These are phyloP conservation scores for Talaromyces verruculosus DNA, from an alignment of 2,329 filamentous ascomycete species.

Conservation along the genomic window DNA sequence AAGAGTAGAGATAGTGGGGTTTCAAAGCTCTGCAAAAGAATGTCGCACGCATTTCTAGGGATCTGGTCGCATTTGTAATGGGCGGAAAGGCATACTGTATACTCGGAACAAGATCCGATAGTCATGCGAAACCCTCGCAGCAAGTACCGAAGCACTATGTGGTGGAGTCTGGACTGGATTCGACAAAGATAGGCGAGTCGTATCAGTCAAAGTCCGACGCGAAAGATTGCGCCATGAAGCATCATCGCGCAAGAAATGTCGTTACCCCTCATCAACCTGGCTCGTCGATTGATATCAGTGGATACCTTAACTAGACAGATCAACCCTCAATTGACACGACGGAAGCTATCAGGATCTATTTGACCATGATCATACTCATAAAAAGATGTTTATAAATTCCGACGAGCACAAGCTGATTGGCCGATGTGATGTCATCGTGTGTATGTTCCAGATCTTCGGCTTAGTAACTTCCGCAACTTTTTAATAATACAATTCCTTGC, in stretches of 20 bases:
- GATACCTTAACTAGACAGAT: not conserved
- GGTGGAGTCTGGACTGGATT: not conserved
- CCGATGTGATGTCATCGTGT: slow-evolving; percentile 3
- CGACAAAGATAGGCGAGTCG: not conserved
- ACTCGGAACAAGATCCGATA: not conserved
- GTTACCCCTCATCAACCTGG: slow-evolving; percentile 1
- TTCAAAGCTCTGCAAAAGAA: not conserved
- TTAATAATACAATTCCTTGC: not conserved
- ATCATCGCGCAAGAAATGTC: not conserved
- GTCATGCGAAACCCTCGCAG: not conserved
- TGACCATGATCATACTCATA: not conserved
- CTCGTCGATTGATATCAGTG: too few relatives aligned
- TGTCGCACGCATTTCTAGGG: not conserved
- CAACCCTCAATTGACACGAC: not conserved
- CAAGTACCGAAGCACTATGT: not conserved
- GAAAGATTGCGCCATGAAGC: slow-evolving; percentile 7
- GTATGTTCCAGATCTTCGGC: not conserved
- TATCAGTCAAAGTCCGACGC: not conserved
- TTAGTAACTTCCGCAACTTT: slow-evolving; percentile 6
- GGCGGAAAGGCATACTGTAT: not conserved
- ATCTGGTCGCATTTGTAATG: not conserved
- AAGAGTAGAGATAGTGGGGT: slow-evolving; percentile 3
- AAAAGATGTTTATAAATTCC: not conserved
- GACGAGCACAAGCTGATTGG: not conserved
- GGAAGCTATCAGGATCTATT: not conserved